Evolutionary conservation across 1,284 basidiomycete genomes (phyloP).

Genomic region (Ceratobasidium sp.): DNA sequence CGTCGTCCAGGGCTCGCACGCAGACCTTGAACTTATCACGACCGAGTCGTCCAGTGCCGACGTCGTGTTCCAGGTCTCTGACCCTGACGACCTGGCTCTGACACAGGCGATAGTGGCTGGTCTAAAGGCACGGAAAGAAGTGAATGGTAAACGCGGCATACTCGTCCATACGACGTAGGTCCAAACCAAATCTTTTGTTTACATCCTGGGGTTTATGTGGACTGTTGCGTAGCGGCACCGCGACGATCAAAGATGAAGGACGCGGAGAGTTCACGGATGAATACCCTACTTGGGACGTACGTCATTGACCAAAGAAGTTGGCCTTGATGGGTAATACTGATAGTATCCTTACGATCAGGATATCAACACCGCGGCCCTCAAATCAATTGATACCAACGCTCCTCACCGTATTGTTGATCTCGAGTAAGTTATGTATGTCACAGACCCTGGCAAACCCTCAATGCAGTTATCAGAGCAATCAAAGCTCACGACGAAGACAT

Average conservation of each 20-base stretch:
- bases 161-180: constrained; percentile 1
- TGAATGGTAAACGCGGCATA: background rate
- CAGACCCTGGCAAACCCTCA: too few species aligned
- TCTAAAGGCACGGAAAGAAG: background rate
- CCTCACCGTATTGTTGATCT: constrained; percentile 11
- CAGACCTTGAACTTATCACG: constrained; percentile 2
- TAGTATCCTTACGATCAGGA: background rate
- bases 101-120: constrained; percentile 2
- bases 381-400: constrained; percentile 7
- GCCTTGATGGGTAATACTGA: too few species aligned
- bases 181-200: background rate
- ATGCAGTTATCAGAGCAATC: background rate
- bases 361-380: background rate
- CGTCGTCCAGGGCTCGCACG: background rate
- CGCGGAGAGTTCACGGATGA: background rate
- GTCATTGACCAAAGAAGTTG: background rate
- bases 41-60: constrained; percentile 10
- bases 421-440: constrained; percentile 5
- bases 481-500: constrained; percentile 8
- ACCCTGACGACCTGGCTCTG: constrained; percentile 1
- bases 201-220: background rate
- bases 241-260: constrained; percentile 7
- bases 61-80: constrained; percentile 4
- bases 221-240: background rate
- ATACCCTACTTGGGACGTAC: constrained; percentile 15